These are phyloP conservation scores for Metschnikowia dekortorum DNA, from an alignment of 805 yeast species.

Conservation along the genomic window DNA sequence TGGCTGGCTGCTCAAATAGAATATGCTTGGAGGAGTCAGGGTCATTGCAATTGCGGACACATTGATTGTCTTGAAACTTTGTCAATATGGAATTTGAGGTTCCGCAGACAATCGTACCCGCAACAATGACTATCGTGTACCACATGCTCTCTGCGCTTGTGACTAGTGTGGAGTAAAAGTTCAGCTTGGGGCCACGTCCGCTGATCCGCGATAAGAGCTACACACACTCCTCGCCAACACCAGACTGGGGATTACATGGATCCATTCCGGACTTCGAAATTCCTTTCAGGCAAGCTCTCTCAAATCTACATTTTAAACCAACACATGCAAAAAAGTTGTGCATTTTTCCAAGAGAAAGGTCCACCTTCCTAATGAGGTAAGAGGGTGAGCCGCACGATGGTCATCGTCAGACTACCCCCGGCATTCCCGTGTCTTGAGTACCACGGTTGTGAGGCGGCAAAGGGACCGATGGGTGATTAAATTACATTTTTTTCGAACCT, in stretches of 20 bases:
- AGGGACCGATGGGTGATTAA: background rate
- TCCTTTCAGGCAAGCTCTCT: too few species aligned
- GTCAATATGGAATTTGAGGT: constrained; percentile 70
- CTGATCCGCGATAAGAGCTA: constrained; percentile 2
- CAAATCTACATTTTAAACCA: background rate
- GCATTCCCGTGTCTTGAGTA: background rate
- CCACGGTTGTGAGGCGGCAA: background rate
- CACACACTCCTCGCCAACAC: background rate
- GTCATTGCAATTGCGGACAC: constrained; percentile 52
- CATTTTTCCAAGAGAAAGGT: too few species aligned
- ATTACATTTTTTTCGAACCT: background rate
- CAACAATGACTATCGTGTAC: constrained; percentile 17
- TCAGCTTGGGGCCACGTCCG: constrained; percentile 1
- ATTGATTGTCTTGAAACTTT: constrained; percentile 71
- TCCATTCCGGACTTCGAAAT: background rate
- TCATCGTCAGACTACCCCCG: constrained; percentile 11
- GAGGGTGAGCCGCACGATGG: constrained; percentile 20
- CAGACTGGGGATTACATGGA: background rate
- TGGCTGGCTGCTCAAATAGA: constrained; percentile 69
- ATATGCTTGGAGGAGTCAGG: constrained; percentile 40
- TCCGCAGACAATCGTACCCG: constrained; percentile 64
- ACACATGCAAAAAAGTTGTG: background rate
- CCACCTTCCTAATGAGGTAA: constrained; percentile 6
- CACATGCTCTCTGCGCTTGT: constrained; percentile 7
- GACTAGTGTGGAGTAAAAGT: background rate